Evolutionary conservation across 306 rosid species (phyloP).

Genomic region (Coriaria nepalensis): DNA sequence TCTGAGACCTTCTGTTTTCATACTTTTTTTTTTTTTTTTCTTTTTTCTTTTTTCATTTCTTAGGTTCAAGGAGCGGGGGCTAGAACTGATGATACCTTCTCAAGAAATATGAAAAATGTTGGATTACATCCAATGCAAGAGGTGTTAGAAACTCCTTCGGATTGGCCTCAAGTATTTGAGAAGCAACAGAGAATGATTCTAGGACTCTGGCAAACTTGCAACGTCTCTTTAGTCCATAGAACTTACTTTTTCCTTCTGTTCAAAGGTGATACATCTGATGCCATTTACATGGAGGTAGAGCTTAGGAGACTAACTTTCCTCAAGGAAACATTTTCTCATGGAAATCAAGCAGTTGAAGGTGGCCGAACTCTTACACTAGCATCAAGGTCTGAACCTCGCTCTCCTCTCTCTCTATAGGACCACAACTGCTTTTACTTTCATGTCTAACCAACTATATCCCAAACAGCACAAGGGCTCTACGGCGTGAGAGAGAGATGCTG

Average conservation of each 20-base stretch:
- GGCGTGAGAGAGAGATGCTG: conserved; percentile 64
- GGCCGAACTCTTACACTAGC: conserved; percentile 48
- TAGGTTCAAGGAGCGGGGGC: conserved; percentile 38
- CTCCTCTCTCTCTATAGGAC: neutral
- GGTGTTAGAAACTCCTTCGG: conserved; percentile 31
- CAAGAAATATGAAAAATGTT: conserved; percentile 38
- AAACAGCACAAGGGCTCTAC: conserved; percentile 54
- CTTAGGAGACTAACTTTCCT: conserved; percentile 75
- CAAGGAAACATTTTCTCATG: conserved; percentile 53
- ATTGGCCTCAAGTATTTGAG: conserved; percentile 78
- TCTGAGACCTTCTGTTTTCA: too few relatives aligned
- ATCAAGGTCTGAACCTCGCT: conserved; percentile 49
- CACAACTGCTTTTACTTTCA: conserved; percentile 3
- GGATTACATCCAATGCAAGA: conserved; percentile 56
- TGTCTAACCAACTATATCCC: neutral
- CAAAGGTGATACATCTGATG: conserved; percentile 79
- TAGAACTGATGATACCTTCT: conserved; percentile 14
- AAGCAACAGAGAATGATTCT: conserved; percentile 59
- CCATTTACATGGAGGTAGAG: conserved; percentile 93
- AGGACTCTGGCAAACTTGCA: conserved; percentile 86
- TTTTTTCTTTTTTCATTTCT: conserved; percentile 9
- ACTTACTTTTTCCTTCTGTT: conserved; percentile 94
- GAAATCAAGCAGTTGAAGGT: conserved; percentile 36
- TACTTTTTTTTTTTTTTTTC: too few relatives aligned
- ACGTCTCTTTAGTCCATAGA: conserved; percentile 77